phyloP scores from a whole-genome alignment of 2,329 filamentous ascomycete genomes.

The Exserohilum turcica region DNA sequence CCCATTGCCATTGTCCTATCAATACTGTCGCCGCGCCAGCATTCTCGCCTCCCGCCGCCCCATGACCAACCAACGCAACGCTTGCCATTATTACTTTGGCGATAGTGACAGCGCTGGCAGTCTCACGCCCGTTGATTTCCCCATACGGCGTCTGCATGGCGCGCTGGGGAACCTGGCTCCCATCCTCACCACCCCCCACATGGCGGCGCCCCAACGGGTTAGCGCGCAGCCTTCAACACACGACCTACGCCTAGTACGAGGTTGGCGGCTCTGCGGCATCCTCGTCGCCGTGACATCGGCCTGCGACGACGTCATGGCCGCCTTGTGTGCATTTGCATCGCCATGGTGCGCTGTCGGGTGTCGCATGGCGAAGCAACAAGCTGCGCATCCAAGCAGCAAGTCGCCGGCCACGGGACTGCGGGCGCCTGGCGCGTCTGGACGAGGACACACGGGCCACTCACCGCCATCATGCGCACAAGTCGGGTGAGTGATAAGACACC shows the following conservation, averaged over 20 bases:
- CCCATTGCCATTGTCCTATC: neutral
- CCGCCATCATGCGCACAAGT: constrained; percentile 5
- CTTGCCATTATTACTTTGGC: no score
- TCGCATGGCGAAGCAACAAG: neutral
- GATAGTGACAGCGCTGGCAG: neutral
- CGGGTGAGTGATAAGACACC: constrained; percentile 5
- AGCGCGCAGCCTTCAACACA: neutral
- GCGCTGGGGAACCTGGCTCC: constrained; percentile 18
- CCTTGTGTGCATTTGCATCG: neutral
- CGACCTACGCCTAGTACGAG: no score
- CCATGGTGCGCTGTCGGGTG: neutral
- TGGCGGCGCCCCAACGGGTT: constrained; percentile 1
- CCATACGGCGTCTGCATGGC: constrained; percentile 6
- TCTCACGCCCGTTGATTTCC: constrained; percentile 2
- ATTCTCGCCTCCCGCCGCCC: neutral
- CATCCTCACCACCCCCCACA: constrained; percentile 11
- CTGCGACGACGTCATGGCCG: constrained; percentile 7
- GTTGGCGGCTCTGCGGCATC: neutral
- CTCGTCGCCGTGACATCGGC: constrained; percentile 1
- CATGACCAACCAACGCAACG: neutral
- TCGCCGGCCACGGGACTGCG: neutral
- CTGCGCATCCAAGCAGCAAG: neutral
- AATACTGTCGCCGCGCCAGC: no score
- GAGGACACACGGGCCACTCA: neutral
- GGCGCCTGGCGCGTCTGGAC: neutral